Conservation (phyloP, 768 basidiomycete species). For the Fomitopsis pulvina region DNA sequence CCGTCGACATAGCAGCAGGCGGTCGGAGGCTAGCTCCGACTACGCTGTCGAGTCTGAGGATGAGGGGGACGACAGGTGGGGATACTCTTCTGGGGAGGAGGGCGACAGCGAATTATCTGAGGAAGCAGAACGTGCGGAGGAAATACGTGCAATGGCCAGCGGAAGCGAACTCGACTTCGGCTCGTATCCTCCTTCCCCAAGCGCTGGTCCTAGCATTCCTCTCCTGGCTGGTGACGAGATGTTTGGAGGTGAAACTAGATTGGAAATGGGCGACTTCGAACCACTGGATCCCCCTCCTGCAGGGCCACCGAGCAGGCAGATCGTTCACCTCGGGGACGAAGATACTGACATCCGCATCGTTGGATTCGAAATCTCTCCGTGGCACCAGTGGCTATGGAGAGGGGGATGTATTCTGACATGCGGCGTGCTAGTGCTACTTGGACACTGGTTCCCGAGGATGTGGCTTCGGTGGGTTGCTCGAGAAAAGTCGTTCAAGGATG, state of each 20-base stretch:
- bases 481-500: slow-evolving; percentile 77
- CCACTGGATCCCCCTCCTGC: slow-evolving; percentile 63
- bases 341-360: slow-evolving; percentile 83
- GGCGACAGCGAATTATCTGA: slow-evolving; percentile 45
- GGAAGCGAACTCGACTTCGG: slow-evolving; percentile 62
- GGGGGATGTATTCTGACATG: slow-evolving; percentile 56
- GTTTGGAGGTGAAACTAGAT: slow-evolving; percentile 77
- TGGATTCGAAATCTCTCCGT: slow-evolving; percentile 66
- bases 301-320: slow-evolving; percentile 82
- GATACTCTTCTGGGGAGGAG: slow-evolving; percentile 84
- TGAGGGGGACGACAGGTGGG: slow-evolving; percentile 73
- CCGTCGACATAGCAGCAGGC: slow-evolving; percentile 42
- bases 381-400: slow-evolving; percentile 68
- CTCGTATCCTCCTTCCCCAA: slow-evolving; percentile 65
- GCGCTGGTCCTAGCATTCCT: slow-evolving; percentile 55
- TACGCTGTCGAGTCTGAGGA: slow-evolving; percentile 48
- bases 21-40: slow-evolving; percentile 54
- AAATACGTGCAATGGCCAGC: slow-evolving; percentile 35
- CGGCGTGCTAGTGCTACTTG: slow-evolving; percentile 73
- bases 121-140: slow-evolving; percentile 29
- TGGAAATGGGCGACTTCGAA: slow-evolving; percentile 73
- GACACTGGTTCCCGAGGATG: slow-evolving; percentile 88
- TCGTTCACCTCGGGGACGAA: slow-evolving; percentile 82
- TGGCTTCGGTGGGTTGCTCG: slow-evolving; percentile 87
- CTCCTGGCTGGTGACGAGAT: slow-evolving; percentile 73